These are phyloP conservation scores for Saccharomycopsis fermentans DNA, from an alignment of 805 yeast species.

Conservation along the genomic window DNA sequence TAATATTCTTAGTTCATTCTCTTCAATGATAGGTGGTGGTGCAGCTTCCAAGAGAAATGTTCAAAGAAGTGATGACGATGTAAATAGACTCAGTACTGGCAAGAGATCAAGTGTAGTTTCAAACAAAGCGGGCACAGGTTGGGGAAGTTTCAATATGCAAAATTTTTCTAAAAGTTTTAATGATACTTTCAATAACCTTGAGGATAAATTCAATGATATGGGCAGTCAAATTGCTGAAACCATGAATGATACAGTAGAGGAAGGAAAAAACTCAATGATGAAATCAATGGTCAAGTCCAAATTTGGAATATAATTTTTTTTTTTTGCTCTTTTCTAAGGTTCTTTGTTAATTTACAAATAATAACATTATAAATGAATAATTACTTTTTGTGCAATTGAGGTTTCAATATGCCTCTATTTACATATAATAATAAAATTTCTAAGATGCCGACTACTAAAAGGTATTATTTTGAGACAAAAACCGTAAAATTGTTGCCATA, in stretches of 20 bases:
- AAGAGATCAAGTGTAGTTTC: constrained; percentile 12
- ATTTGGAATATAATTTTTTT: constrained; percentile 20
- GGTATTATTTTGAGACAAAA: no score
- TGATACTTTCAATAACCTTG: constrained; percentile 42
- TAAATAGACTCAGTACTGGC: constrained; percentile 15
- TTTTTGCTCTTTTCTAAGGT: not conserved
- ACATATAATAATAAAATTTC: not conserved
- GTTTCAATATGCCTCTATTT: not conserved
- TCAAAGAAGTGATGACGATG: not conserved
- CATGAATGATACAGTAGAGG: constrained; percentile 41
- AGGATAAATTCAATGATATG: constrained; percentile 45
- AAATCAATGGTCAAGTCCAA: constrained; percentile 42
- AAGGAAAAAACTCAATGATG: constrained; percentile 40
- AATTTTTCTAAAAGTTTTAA: constrained; percentile 36
- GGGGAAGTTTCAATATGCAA: constrained; percentile 29
- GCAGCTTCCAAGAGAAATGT: not conserved
- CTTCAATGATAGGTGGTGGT: not conserved
- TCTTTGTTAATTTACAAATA: no score
- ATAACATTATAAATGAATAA: no score
- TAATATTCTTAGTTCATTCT: not conserved
- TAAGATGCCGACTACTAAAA: no score
- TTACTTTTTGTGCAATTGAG: not conserved
- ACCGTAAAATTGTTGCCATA: no score
- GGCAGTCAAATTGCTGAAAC: constrained; percentile 45
- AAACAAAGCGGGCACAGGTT: constrained; percentile 22